Evolutionary conservation across 345 rosid genomes (phyloP), one percentile per base, ranked within the genome.

Genomic region (Lenwebbia sp.): DNA sequence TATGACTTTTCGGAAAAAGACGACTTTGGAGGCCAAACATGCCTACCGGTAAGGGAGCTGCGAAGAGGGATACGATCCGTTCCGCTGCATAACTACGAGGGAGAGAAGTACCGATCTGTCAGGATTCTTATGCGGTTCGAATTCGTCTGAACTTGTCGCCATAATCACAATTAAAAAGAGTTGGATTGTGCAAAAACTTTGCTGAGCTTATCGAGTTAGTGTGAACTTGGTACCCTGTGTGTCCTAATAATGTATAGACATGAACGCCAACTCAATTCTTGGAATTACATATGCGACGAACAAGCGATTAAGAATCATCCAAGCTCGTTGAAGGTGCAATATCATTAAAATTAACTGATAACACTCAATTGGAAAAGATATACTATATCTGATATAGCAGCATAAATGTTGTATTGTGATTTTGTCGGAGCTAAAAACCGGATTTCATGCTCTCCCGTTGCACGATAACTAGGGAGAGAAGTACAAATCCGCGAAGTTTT

Each of bases 21-120:
- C 54, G 99, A 96, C 87, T 95, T 96, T 58, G 96, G 96, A 54
- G 98, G 99, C 49, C 98, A 96, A 93, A 92, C 96, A 53, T 94
- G 96, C 90, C 87, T 96, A 55, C 98, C 96, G 28, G 90, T 95
- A 78, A 90, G 92, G 30, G 97, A 96, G 88, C 23, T 96, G 89
- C 90, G 88, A 87, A 84, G 89, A 74, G 98, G 99, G 86, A 92
- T 95, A 82, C 96, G 98, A 86, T 93, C 94, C 15, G 91, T 95
- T 89, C 89, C 96, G 7, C 90, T 96, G 26, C 86, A 89, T 84
- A 56, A 85, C 85, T 88, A 52, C 47, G 89, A 93, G 85, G 97
- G 96, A 26, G 89, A 89, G 12, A 91, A 88, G 90, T 95, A 92
- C 93, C 90, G 84, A 52, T 88, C 92, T 2, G 86, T 84, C 81